A percentile compares a stretch with the other conserved stretches of the same genome.
phyloP scores from a whole-genome alignment of 169 alveolate species.

The Plasmodium billcollinsi region DNA sequence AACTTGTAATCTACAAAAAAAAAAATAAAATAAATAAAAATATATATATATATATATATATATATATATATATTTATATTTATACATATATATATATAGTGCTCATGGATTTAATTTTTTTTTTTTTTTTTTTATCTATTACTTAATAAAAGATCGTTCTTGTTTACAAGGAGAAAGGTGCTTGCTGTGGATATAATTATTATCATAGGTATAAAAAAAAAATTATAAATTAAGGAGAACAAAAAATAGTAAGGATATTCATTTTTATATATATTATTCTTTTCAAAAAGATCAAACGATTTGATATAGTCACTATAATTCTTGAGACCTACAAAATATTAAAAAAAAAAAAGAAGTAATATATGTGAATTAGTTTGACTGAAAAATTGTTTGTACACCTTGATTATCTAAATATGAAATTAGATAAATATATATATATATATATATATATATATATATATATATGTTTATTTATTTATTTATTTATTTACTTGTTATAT shows the following conservation, averaged over 20 bases:
- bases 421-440: background rate
- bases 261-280: constrained; percentile 15
- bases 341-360: background rate
- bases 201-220: constrained; percentile 62
- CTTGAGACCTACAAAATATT: constrained; percentile 9
- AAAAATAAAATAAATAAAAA: background rate
- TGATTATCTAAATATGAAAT: background rate
- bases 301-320: constrained; percentile 1
- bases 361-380: background rate
- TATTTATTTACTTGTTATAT: constrained; percentile 31
- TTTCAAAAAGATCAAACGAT: constrained; percentile 18
- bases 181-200: constrained; percentile 33
- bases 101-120: background rate
- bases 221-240: constrained; percentile 21
- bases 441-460: constrained; percentile 2
- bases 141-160: constrained; percentile 18
- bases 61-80: too few species aligned
- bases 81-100: too few species aligned
- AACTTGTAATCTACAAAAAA: constrained; percentile 13
- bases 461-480: background rate
- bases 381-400: too few species aligned
- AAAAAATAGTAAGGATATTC: constrained; percentile 35
- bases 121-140: background rate
- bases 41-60: too few species aligned
- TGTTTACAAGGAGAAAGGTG: constrained; percentile 27